Evolutionary conservation across 1,284 basidiomycete genomes (phyloP), one percentile per base, ranked within the genome.

Genomic region (Trichosporon asahii): DNA sequence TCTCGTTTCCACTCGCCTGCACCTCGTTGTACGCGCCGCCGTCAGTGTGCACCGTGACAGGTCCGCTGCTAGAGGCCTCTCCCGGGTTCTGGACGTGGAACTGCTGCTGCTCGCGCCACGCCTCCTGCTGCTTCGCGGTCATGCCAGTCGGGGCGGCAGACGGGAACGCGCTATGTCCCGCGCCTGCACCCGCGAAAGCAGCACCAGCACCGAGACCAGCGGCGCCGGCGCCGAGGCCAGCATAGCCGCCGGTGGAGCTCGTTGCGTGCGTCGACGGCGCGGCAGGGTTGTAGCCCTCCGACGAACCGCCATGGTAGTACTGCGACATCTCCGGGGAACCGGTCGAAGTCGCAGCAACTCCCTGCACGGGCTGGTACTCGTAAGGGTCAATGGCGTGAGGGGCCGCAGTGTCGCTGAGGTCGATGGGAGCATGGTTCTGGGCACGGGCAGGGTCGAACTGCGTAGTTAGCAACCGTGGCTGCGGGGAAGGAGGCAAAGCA

Each of bases 401-500:
- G 9, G 73, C 72, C 11, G 75, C 75, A 8, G 61, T 65, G 64
- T 82, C 80, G n/a, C 75, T 73, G 6, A 84, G 76, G 66, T 84
- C 82, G 67, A 82, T 76, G 5, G 75, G 72, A 25, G 76, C 80
- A 57, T 76, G 77, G 75, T 79, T 78, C 67, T 76, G 75, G 7
- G 77, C 75, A 31, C 78, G 77, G 25, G 68, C 69, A 40, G 80
- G 82, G 71, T 83, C 81, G 66, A 83, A 84, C 82, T 83, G 67
- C 8, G 49, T 1, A 2, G 68, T 66, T 29, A 68, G 71, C 15
- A 23, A 23, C 21, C 35, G 27, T 29, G 9, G n/a, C 21, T 31
- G 15, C 12, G 53, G n/a, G n/a, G 18, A 57, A 44, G 40, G 40
- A 44, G n/a, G 40, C 40, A 18, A 44, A 44, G 40, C 40, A 44